A percentile compares a stretch with the other conserved stretches of the same genome.
Evolutionary conservation across 2,329 filamentous ascomycete genomes (phyloP).

Genomic region (Phaeosphaeria sp.): DNA sequence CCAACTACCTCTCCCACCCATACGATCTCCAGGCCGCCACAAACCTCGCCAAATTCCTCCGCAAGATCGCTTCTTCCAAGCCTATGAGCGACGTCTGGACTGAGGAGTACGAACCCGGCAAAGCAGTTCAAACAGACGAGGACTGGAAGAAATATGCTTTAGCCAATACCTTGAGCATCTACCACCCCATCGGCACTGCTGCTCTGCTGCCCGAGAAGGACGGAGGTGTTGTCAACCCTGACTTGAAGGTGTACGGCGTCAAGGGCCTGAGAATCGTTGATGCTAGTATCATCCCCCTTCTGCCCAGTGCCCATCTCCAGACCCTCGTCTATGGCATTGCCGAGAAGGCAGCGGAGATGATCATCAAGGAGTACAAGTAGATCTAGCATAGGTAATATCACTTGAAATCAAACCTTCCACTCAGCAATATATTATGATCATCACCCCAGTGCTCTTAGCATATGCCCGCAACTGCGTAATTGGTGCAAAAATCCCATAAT

Average conservation of each 20-base stretch:
- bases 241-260: constrained; percentile 29
- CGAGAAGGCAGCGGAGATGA: constrained; percentile 32
- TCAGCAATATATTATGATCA: no score
- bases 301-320: constrained; percentile 34
- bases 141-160: constrained; percentile 31
- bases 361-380: constrained; percentile 12
- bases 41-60: constrained; percentile 31
- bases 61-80: constrained; percentile 28
- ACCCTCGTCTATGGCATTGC: constrained; percentile 39
- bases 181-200: constrained; percentile 47
- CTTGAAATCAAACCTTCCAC: no score
- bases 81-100: constrained; percentile 38
- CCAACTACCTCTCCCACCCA: constrained; percentile 35
- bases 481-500: no score
- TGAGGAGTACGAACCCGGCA: constrained; percentile 39
- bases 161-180: constrained; percentile 30
- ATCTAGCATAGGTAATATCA: neutral
- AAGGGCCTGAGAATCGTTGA: constrained; percentile 35
- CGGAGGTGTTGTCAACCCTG: constrained; percentile 31
- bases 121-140: constrained; percentile 29
- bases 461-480: no score
- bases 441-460: no score
- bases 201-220: constrained; percentile 33
- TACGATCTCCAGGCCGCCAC: constrained; percentile 34
- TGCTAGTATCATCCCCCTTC: constrained; percentile 35